phyloP scores from a whole-genome alignment of 75 land plant species.

The Cunninghamia lanceolata region DNA sequence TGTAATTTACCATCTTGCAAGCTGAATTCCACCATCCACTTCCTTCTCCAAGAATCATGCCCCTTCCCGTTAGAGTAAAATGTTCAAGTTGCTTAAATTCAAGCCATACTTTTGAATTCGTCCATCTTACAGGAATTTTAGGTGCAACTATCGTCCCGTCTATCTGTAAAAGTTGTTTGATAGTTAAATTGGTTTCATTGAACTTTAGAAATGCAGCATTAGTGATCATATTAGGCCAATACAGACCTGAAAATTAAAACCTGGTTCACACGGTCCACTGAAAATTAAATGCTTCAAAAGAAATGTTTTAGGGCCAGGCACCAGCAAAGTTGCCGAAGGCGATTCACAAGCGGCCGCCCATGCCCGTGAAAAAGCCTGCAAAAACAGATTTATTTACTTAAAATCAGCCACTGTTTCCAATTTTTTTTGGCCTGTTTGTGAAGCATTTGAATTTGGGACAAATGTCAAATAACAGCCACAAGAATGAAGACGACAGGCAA shows the following conservation, averaged over 20 bases:
- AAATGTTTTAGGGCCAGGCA: not conserved
- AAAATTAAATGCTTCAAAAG: constrained; percentile 8
- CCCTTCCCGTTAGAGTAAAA: not conserved
- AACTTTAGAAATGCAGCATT: no score
- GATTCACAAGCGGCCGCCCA: not conserved
- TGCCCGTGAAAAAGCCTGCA: constrained; percentile 4
- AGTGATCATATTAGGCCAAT: not conserved
- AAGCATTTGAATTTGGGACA: no score
- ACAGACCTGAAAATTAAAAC: constrained; percentile 4
- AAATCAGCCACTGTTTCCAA: not conserved
- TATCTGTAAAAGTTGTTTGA: not conserved
- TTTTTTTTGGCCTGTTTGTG: not conserved
- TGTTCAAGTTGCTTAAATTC: not conserved
- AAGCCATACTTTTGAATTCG: constrained; percentile 1
- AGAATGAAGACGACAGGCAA: not conserved
- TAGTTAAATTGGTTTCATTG: not conserved
- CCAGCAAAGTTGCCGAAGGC: not conserved
- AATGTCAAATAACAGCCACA: not conserved
- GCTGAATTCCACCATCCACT: not conserved
- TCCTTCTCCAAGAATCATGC: constrained; percentile 1
- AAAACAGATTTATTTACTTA: not conserved
- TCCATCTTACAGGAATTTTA: not conserved
- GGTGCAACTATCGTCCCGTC: constrained; percentile 4
- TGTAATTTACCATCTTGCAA: not conserved
- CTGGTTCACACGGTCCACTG: not conserved